phyloP scores from a whole-genome alignment of 2,329 filamentous ascomycete genomes.

The Claviceps fusiformis region DNA sequence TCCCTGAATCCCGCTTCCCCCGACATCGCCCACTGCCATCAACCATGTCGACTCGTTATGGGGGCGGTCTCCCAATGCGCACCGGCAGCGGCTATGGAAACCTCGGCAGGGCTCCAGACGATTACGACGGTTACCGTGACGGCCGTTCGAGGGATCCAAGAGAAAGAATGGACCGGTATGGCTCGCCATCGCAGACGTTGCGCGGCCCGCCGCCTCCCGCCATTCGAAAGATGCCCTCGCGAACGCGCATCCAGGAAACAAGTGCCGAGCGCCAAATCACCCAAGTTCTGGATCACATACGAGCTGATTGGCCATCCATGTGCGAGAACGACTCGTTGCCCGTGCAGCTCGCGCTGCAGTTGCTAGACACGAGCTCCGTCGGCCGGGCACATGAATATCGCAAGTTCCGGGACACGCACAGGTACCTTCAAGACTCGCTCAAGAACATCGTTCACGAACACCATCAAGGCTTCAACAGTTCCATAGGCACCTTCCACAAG shows the following conservation, averaged over 20 bases:
- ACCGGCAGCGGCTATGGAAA: slow-evolving; percentile 30
- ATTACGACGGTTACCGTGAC: slow-evolving; percentile 33
- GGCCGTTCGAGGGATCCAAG: slow-evolving; percentile 28
- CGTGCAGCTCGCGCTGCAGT: slow-evolving; percentile 84
- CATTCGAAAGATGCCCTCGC: slow-evolving; percentile 21
- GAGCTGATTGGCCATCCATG: slow-evolving; percentile 85
- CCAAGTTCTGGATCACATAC: slow-evolving; percentile 67
- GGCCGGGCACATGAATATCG: slow-evolving; percentile 80
- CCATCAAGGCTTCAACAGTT: slow-evolving; percentile 97
- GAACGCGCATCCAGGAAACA: slow-evolving; percentile 26
- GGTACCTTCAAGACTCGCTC: slow-evolving; percentile 80
- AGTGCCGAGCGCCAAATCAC: slow-evolving; percentile 43
- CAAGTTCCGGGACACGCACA: slow-evolving; percentile 71
- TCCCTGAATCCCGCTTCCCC: not conserved
- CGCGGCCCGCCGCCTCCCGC: slow-evolving; percentile 17
- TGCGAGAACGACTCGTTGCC: slow-evolving; percentile 78
- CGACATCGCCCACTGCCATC: not conserved
- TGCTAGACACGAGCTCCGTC: slow-evolving; percentile 87
- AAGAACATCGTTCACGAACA: slow-evolving; percentile 97
- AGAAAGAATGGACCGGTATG: slow-evolving; percentile 31
- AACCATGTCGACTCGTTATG: slow-evolving; percentile 40
- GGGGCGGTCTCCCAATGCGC: slow-evolving; percentile 20
- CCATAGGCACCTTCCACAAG: slow-evolving; percentile 96
- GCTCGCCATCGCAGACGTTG: slow-evolving; percentile 21
- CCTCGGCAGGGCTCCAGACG: slow-evolving; percentile 26